Conservation (phyloP, 495 filamentous ascomycete species). For the Pseudevernia furfuracea region DNA sequence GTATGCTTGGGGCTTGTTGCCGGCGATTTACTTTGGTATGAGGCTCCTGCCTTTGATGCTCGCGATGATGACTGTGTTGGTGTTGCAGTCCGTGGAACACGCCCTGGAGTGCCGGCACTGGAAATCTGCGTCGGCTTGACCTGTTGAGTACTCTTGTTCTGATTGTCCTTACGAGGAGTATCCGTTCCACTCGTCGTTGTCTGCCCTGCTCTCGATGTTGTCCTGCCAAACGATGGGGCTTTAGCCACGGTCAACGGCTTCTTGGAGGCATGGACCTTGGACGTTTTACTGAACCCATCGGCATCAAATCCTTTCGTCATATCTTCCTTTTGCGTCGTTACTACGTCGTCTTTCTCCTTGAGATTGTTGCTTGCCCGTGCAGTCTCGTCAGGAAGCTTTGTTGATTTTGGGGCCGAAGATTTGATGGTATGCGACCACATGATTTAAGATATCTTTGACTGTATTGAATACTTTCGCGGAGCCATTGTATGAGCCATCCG, state of each 20-base stretch:
- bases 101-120: background rate
- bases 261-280: slow-evolving; percentile 11
- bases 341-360: background rate
- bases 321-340: background rate
- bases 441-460: background rate
- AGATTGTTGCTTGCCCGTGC: background rate
- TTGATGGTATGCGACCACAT: slow-evolving; percentile 19
- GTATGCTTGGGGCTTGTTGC: background rate
- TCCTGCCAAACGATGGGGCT: slow-evolving; percentile 15
- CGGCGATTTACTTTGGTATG: background rate
- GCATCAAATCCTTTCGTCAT: slow-evolving; percentile 8
- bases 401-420: slow-evolving; percentile 9
- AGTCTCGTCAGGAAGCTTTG: background rate
- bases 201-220: slow-evolving; percentile 12
- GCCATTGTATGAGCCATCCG: background rate
- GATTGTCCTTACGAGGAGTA: background rate
- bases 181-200: slow-evolving; percentile 5
- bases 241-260: slow-evolving; percentile 17
- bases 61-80: background rate
- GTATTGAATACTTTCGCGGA: background rate
- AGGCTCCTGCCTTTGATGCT: background rate
- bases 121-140: slow-evolving; percentile 1
- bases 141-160: slow-evolving; percentile 1
- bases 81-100: slow-evolving; percentile 3
- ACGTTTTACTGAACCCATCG: slow-evolving; percentile 19